Conservation (phyloP, 257 asterid species). For the Nicotiana undulata region DNA sequence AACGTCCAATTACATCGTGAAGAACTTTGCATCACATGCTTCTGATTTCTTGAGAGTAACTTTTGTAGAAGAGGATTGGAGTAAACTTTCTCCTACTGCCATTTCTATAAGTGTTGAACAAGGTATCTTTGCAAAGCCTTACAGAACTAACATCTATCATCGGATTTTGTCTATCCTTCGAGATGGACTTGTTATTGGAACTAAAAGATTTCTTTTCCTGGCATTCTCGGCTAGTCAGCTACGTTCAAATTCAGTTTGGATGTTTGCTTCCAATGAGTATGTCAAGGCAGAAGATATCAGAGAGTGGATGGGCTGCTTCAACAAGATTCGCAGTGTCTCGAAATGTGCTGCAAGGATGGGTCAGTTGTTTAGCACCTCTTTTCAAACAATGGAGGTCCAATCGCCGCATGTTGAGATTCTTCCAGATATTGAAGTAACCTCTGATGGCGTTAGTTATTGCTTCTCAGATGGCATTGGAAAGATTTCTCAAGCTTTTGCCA, state of each 20-base stretch:
- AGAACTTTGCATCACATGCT: constrained; percentile 62
- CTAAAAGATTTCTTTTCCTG: constrained; percentile 62
- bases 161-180: constrained; percentile 60
- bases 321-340: constrained; percentile 61
- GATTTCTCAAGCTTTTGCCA: constrained; percentile 59
- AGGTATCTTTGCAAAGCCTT: constrained; percentile 66
- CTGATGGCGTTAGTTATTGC: constrained; percentile 67
- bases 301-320: constrained; percentile 95
- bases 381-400: constrained; percentile 54
- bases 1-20: constrained; percentile 75
- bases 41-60: constrained; percentile 81
- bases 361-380: constrained; percentile 78
- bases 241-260: constrained; percentile 88
- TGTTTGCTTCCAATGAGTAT: constrained; percentile 83
- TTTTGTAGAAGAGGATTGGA: constrained; percentile 96
- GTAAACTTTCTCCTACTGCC: constrained; percentile 47
- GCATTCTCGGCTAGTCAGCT: constrained; percentile 94
- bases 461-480: constrained; percentile 96
- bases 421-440: constrained; percentile 59
- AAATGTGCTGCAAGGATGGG: constrained; percentile 99
- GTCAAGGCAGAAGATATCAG: constrained; percentile 64
- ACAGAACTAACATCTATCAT: constrained; percentile 45
- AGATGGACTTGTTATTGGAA: constrained; percentile 72
- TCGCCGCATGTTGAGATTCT: constrained; percentile 45
- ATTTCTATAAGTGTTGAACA: constrained; percentile 38